phyloP scores from a whole-genome alignment of 768 basidiomycete genomes.

The Phlebiopsis flavidoalba region DNA sequence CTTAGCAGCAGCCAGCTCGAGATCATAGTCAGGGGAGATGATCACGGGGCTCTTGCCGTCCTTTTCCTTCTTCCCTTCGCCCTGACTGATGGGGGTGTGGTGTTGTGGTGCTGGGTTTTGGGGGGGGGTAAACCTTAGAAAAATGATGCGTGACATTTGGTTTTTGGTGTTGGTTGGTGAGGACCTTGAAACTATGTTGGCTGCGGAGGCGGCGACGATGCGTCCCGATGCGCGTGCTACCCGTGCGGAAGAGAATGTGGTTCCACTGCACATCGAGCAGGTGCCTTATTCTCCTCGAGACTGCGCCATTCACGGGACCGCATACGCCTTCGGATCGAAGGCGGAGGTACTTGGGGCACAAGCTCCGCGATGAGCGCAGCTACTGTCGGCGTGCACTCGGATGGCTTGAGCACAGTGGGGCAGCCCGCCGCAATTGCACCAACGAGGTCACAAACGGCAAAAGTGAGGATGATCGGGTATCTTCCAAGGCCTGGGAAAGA shows the following conservation, averaged over 20 bases:
- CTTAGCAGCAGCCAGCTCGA: slow-evolving; percentile 56
- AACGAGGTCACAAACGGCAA: slow-evolving; percentile 53
- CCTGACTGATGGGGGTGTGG: too few species aligned
- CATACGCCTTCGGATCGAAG: slow-evolving; percentile 44
- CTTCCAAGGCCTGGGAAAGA: slow-evolving; percentile 55
- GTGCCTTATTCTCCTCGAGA: slow-evolving; percentile 30
- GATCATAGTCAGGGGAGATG: slow-evolving; percentile 36
- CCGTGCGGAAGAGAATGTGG: slow-evolving; percentile 34
- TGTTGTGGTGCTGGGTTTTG: too few species aligned
- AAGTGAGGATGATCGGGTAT: slow-evolving; percentile 48
- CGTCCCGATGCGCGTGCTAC: slow-evolving; percentile 29
- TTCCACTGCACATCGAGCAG: slow-evolving; percentile 32
- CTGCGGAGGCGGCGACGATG: slow-evolving; percentile 35
- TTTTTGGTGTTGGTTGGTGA: too few species aligned
- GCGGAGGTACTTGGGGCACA: slow-evolving; percentile 53
- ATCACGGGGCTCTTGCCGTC: slow-evolving; percentile 43
- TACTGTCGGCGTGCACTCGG: slow-evolving; percentile 49
- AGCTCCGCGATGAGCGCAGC: slow-evolving; percentile 47
- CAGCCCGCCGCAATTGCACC: slow-evolving; percentile 76
- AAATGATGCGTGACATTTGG: too few species aligned
- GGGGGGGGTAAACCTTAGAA: too few species aligned
- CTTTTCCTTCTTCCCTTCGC: too few species aligned
- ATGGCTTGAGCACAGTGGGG: slow-evolving; percentile 58
- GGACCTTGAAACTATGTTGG: too few species aligned
- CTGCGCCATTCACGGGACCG: slow-evolving; percentile 46